Conservation (phyloP, 805 yeast species). For the Hanseniaspora taiwanica region DNA sequence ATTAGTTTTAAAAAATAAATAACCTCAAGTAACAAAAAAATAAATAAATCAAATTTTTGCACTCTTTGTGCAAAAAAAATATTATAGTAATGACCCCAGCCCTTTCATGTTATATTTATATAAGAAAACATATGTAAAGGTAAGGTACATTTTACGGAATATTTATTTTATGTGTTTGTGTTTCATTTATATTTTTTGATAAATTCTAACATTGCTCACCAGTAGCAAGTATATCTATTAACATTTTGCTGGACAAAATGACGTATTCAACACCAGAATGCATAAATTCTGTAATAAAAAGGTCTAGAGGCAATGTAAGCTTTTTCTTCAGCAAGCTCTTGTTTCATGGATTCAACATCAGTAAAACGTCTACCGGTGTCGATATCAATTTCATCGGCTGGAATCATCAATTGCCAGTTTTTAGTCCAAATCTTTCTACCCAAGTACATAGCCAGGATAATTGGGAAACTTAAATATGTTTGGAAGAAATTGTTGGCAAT, state of each 20-base stretch:
- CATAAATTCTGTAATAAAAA: slow-evolving; percentile 30
- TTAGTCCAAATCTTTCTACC: slow-evolving; percentile 44
- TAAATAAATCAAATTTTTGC: too few relatives aligned
- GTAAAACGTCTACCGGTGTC: slow-evolving; percentile 49
- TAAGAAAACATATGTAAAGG: too few relatives aligned
- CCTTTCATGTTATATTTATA: too few relatives aligned
- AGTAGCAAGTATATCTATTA: too few relatives aligned
- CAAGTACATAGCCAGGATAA: slow-evolving; percentile 41
- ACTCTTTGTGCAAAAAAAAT: too few relatives aligned
- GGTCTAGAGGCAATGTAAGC: slow-evolving; percentile 32
- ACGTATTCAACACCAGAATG: slow-evolving; percentile 33
- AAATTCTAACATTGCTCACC: too few relatives aligned
- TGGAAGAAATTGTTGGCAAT: slow-evolving; percentile 46
- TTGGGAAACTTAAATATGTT: slow-evolving; percentile 51
- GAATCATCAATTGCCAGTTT: slow-evolving; percentile 29
- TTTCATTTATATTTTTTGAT: too few relatives aligned
- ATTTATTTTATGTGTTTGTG: too few relatives aligned
- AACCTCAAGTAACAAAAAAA: too few relatives aligned
- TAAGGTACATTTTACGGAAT: too few relatives aligned
- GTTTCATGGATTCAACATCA: slow-evolving; percentile 39
- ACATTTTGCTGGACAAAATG: not conserved
- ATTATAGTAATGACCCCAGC: too few relatives aligned
- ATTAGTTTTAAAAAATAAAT: too few relatives aligned
- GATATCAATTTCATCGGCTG: slow-evolving; percentile 40
- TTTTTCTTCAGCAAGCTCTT: slow-evolving; percentile 41